Conservation (phyloP, 768 basidiomycete genomes). For the Rhizopogon rudus region DNA sequence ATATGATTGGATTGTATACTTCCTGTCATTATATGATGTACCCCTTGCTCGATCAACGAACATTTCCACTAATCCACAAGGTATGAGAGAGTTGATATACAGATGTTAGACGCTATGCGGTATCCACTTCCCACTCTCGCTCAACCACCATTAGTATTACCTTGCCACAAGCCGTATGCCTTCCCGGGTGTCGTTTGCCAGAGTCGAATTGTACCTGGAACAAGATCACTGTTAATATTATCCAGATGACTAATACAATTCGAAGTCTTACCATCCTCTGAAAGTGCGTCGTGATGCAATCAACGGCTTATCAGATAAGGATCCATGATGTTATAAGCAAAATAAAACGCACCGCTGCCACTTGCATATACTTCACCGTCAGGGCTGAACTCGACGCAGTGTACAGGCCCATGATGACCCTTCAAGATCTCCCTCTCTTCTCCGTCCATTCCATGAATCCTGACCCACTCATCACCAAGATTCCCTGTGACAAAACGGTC, state of each 20-base stretch:
- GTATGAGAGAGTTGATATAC: conserved; percentile 5
- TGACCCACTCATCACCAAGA: conserved; percentile 91
- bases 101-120: background rate
- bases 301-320: conserved; percentile 4
- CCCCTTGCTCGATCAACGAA: conserved; percentile 15
- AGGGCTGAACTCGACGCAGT: conserved; percentile 89
- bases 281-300: conserved; percentile 6
- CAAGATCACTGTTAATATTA: conserved; percentile 6
- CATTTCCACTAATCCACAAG: conserved; percentile 9
- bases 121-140: conserved; percentile 16
- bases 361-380: conserved; percentile 98
- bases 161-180: conserved; percentile 89
- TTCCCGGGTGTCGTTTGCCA: conserved; percentile 98
- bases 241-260: background rate
- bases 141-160: conserved; percentile 42
- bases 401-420: conserved; percentile 97
- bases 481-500: conserved; percentile 94
- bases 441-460: conserved; percentile 87
- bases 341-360: conserved; percentile 74
- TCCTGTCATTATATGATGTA: conserved; percentile 15
- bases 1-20: conserved; percentile 8
- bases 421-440: conserved; percentile 89
- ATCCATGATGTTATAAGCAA: conserved; percentile 3
- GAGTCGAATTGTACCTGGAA: conserved; percentile 82
- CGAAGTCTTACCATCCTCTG: conserved; percentile 62